These are phyloP conservation scores for Cladophialophora exuberans DNA, from an alignment of 2,329 filamentous ascomycete genomes.

Conservation along the genomic window DNA sequence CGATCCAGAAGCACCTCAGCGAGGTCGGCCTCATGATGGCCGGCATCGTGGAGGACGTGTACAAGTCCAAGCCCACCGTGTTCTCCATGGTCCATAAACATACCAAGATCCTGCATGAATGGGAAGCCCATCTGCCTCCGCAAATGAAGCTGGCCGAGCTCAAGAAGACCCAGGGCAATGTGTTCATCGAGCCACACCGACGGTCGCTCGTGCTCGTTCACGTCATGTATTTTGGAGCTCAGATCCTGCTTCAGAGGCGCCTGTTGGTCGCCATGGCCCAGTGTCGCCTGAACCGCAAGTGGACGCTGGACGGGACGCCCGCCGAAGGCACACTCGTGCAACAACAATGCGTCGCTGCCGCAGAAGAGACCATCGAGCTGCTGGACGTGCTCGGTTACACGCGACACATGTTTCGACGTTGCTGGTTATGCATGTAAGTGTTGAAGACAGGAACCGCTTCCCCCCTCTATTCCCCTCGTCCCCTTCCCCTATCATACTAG, in stretches of 20 bases:
- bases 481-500: background rate
- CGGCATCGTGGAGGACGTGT: slow-evolving; percentile 11
- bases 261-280: slow-evolving; percentile 16
- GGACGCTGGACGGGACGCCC: slow-evolving; percentile 14
- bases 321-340: slow-evolving; percentile 8
- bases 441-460: background rate
- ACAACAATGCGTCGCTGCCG: slow-evolving; percentile 12
- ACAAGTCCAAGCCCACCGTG: slow-evolving; percentile 5
- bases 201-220: slow-evolving; percentile 14
- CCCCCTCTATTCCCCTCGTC: background rate
- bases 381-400: slow-evolving; percentile 12
- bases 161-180: background rate
- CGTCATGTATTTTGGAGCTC: slow-evolving; percentile 10
- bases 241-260: slow-evolving; percentile 14
- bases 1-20: slow-evolving; percentile 16
- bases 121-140: slow-evolving; percentile 6
- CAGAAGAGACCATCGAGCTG: slow-evolving; percentile 6
- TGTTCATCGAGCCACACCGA: slow-evolving; percentile 8
- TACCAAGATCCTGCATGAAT: slow-evolving; percentile 5
- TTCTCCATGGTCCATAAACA: slow-evolving; percentile 12
- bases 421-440: slow-evolving; percentile 22
- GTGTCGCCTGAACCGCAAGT: slow-evolving; percentile 13
- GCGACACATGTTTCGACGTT: slow-evolving; percentile 5
- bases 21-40: slow-evolving; percentile 11
- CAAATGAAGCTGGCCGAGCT: slow-evolving; percentile 11